phyloP scores from a whole-genome alignment of 768 basidiomycete genomes.

The Hericium alpestre region DNA sequence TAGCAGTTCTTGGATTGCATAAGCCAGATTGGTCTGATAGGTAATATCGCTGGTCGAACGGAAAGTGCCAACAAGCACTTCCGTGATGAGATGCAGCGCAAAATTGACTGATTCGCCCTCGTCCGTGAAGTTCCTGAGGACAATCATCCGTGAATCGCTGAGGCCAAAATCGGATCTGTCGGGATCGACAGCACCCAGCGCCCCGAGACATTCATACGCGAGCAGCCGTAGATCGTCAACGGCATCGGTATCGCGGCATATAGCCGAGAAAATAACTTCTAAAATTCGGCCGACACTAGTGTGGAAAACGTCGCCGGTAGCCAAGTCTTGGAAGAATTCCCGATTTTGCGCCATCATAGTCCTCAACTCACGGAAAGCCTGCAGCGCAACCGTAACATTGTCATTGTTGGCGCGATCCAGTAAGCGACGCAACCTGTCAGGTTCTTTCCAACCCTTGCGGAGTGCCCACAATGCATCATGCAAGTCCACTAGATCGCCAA shows the following conservation, averaged over 20 bases:
- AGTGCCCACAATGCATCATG: constrained; percentile 31
- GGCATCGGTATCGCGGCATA: constrained; percentile 71
- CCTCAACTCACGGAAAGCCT: constrained; percentile 70
- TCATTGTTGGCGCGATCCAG: constrained; percentile 69
- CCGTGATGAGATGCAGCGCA: constrained; percentile 74
- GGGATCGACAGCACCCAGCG: constrained; percentile 89
- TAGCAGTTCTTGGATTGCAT: constrained; percentile 84
- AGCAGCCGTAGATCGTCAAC: constrained; percentile 54
- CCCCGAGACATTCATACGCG: constrained; percentile 85
- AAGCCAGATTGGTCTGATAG: constrained; percentile 84
- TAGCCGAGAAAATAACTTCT: constrained; percentile 53
- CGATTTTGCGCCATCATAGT: constrained; percentile 42
- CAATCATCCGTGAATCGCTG: constrained; percentile 53
- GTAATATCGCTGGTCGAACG: constrained; percentile 89
- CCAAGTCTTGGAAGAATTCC: constrained; percentile 46
- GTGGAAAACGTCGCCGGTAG: constrained; percentile 84
- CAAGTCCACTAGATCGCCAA: constrained; percentile 51
- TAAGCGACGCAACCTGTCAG: constrained; percentile 49
- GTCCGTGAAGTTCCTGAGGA: constrained; percentile 73
- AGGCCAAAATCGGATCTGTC: constrained; percentile 71
- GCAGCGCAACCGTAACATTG: constrained; percentile 66
- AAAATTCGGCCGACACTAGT: constrained; percentile 60
- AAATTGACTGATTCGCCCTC: constrained; percentile 68
- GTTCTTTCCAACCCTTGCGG: constrained; percentile 41
- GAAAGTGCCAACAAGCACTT: constrained; percentile 82